Conservation (phyloP, 1,284 basidiomycete genomes). For the Cryptococcus floricola region DNA sequence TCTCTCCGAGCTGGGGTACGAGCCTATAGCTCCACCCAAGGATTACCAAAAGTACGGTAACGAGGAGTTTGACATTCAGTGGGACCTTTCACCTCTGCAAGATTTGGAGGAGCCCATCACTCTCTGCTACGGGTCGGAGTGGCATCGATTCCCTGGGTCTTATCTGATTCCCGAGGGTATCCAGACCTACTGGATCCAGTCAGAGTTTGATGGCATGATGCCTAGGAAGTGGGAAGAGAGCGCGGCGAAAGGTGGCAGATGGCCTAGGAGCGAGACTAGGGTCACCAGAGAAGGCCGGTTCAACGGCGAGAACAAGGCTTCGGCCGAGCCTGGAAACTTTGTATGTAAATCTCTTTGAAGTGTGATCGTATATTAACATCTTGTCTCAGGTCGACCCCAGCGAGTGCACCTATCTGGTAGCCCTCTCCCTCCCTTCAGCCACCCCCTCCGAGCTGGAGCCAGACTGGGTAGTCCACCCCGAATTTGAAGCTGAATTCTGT, state of each 20-base stretch:
- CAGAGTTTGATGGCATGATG: slow-evolving; percentile 82
- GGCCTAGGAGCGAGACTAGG: slow-evolving; percentile 66
- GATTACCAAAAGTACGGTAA: slow-evolving; percentile 45
- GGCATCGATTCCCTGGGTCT: slow-evolving; percentile 90
- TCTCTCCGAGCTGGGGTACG: slow-evolving; percentile 68
- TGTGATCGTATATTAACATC: neutral
- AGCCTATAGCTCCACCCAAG: slow-evolving; percentile 37
- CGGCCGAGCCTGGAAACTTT: slow-evolving; percentile 64
- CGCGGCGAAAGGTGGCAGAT: slow-evolving; percentile 31
- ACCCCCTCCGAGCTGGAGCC: slow-evolving; percentile 64
- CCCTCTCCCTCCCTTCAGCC: slow-evolving; percentile 73
- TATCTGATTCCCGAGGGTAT: slow-evolving; percentile 82
- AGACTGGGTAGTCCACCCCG: slow-evolving; percentile 56
- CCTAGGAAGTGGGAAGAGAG: slow-evolving; percentile 57
- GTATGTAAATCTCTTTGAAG: slow-evolving; percentile 55
- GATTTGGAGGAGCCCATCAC: slow-evolving; percentile 61
- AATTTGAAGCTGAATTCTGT: slow-evolving; percentile 74
- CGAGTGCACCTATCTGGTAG: slow-evolving; percentile 80
- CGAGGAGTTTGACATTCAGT: slow-evolving; percentile 54
- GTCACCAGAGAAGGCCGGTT: slow-evolving; percentile 59
- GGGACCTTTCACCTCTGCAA: slow-evolving; percentile 67
- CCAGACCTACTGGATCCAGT: slow-evolving; percentile 79
- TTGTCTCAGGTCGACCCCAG: slow-evolving; percentile 62
- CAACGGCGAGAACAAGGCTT: slow-evolving; percentile 83
- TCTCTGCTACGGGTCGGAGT: slow-evolving; percentile 91